Conservation (phyloP, 1,284 basidiomycete species). For the Mycena sp. region DNA sequence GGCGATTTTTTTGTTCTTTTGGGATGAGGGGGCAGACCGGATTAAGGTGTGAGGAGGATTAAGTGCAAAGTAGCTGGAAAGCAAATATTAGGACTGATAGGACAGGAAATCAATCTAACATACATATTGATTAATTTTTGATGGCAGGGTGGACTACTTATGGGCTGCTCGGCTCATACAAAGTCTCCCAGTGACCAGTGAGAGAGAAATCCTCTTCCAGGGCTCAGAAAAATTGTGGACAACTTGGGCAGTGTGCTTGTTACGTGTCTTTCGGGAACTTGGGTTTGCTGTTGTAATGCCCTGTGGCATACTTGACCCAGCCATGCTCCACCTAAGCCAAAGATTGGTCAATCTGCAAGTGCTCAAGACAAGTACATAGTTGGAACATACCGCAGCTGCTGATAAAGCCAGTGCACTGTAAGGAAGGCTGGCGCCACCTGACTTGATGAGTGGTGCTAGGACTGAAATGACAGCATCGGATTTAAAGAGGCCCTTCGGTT, state of each 20-base stretch:
- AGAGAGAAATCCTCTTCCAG: no score
- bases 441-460: neutral
- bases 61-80: neutral
- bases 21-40: neutral
- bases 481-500: neutral
- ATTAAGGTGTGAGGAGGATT: neutral
- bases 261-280: neutral
- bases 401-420: neutral
- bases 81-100: neutral
- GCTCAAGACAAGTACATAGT: no score
- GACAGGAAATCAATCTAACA: no score
- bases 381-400: neutral
- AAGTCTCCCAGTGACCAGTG: neutral
- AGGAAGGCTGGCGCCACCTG: neutral
- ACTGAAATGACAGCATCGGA: neutral
- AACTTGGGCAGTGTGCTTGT: no score
- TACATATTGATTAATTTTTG: no score
- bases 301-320: neutral
- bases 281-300: neutral
- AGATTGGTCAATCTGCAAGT: neutral
- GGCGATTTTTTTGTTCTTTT: neutral
- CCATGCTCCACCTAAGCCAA: neutral
- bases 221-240: no score
- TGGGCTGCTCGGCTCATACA: constrained; percentile 1
- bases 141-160: no score